Conservation (phyloP, 2,329 filamentous ascomycete genomes). For the Cyphellophora attinorum region DNA sequence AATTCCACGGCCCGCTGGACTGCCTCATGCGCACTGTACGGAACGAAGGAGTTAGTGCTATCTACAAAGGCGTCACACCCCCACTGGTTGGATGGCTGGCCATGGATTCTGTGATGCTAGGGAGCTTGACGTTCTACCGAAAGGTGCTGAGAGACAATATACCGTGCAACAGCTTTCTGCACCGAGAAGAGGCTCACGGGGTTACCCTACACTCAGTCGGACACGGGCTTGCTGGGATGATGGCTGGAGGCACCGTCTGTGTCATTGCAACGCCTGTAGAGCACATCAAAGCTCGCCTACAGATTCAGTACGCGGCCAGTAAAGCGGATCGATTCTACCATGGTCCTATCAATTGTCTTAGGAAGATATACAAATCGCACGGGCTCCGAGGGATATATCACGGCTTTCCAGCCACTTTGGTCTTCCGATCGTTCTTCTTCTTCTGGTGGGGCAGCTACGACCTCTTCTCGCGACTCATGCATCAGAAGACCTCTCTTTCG, state of each 20-base stretch:
- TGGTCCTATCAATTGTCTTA: constrained; percentile 75
- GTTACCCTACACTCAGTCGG: constrained; percentile 59
- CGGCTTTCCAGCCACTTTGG: constrained; percentile 70
- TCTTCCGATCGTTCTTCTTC: constrained; percentile 93
- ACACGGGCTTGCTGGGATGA: constrained; percentile 76
- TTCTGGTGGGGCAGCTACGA: constrained; percentile 97
- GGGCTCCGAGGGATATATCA: constrained; percentile 76
- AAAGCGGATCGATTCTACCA: constrained; percentile 72
- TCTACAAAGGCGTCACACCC: constrained; percentile 92
- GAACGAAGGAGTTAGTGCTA: constrained; percentile 71
- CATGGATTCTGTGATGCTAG: constrained; percentile 90
- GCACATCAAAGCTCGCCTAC: constrained; percentile 86
- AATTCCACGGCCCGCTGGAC: constrained; percentile 78
- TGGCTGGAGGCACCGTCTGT: constrained; percentile 81
- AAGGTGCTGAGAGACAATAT: constrained; percentile 73
- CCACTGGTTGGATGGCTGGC: constrained; percentile 97
- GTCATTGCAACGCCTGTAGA: constrained; percentile 91
- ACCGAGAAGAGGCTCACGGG: constrained; percentile 15
- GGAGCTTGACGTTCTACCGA: constrained; percentile 82
- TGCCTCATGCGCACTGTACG: constrained; percentile 76
- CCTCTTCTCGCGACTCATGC: constrained; percentile 61
- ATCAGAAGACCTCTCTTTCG: constrained; percentile 58
- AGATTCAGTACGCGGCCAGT: constrained; percentile 80
- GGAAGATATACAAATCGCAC: constrained; percentile 53
- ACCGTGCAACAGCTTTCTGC: constrained; percentile 49